Percentiles rank a stretch among this genome's conserved stretches.
Conservation (phyloP, 2,329 filamentous ascomycete genomes). For the Fusarium sp. region DNA sequence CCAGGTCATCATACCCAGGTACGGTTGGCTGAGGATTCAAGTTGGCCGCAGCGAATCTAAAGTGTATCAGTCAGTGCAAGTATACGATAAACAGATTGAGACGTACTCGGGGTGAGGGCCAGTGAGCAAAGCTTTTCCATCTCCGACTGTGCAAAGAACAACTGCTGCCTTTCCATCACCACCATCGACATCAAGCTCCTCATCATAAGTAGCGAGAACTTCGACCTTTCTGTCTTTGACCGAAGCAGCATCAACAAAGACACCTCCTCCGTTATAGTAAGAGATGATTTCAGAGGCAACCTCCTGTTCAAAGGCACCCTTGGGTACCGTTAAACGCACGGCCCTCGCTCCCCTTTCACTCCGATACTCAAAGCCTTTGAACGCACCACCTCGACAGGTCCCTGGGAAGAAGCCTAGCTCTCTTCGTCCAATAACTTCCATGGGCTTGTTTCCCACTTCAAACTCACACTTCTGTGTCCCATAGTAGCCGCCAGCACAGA, state of each 20-base stretch:
- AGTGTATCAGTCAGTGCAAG: not conserved
- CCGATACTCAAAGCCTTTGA: slow-evolving; percentile 88
- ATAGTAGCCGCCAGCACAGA: slow-evolving; percentile 96
- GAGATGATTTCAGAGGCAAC: slow-evolving; percentile 72
- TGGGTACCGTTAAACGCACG: slow-evolving; percentile 71
- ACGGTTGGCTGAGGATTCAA: slow-evolving; percentile 73
- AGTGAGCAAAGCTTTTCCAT: slow-evolving; percentile 81
- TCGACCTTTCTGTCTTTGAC: slow-evolving; percentile 73
- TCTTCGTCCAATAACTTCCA: slow-evolving; percentile 86
- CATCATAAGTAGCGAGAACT: slow-evolving; percentile 81
- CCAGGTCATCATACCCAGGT: slow-evolving; percentile 74
- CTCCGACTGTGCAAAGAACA: slow-evolving; percentile 83
- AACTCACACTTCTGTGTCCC: slow-evolving; percentile 86
- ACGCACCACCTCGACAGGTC: slow-evolving; percentile 84
- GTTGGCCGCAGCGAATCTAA: slow-evolving; percentile 83
- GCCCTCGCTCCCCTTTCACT: slow-evolving; percentile 86
- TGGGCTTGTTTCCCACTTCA: slow-evolving; percentile 78
- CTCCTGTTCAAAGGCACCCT: slow-evolving; percentile 63
- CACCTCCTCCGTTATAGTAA: slow-evolving; percentile 95
- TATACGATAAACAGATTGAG: not conserved
- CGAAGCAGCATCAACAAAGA: slow-evolving; percentile 83
- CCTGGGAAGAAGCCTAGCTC: slow-evolving; percentile 92
- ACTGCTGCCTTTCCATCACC: slow-evolving; percentile 80
- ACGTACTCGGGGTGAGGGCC: slow-evolving; percentile 89
- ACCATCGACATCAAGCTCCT: slow-evolving; percentile 78